phyloP scores from a whole-genome alignment of 1,284 basidiomycete genomes.

The Mycena sp. region DNA sequence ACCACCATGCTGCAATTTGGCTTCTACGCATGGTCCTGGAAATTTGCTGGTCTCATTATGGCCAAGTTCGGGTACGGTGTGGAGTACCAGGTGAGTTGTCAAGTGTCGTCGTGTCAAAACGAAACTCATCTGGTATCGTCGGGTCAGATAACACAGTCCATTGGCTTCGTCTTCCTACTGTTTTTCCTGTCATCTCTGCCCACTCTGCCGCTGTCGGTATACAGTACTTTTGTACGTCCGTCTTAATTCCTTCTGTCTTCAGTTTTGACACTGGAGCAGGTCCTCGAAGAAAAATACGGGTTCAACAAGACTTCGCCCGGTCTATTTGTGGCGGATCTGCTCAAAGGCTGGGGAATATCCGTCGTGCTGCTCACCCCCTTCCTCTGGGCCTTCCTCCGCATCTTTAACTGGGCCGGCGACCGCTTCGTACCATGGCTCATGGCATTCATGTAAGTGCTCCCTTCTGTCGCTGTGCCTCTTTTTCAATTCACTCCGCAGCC shows the following conservation, averaged over 20 bases:
- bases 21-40: constrained; percentile 86
- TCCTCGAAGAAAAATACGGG: constrained; percentile 91
- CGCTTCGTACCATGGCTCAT: constrained; percentile 91
- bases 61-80: constrained; percentile 66
- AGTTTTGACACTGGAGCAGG: constrained; percentile 3
- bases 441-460: constrained; percentile 75
- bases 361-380: constrained; percentile 88
- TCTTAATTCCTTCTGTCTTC: neutral
- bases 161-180: constrained; percentile 79
- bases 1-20: constrained; percentile 79
- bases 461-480: neutral
- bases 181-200: constrained; percentile 76
- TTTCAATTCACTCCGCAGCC: constrained; percentile 51
- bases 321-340: constrained; percentile 80
- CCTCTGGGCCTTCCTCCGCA: constrained; percentile 86
- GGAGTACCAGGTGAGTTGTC: constrained; percentile 68
- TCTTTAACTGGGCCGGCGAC: constrained; percentile 94
- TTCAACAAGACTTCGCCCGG: constrained; percentile 93
- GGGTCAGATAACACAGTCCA: constrained; percentile 82
- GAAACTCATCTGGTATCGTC: neutral
- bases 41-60: constrained; percentile 60
- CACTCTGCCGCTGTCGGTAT: constrained; percentile 78
- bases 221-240: constrained; percentile 83
- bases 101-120: neutral
- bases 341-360: constrained; percentile 84